These are phyloP conservation scores for Tilletia indica DNA, from an alignment of 1,284 basidiomycete genomes.

Conservation along the genomic window DNA sequence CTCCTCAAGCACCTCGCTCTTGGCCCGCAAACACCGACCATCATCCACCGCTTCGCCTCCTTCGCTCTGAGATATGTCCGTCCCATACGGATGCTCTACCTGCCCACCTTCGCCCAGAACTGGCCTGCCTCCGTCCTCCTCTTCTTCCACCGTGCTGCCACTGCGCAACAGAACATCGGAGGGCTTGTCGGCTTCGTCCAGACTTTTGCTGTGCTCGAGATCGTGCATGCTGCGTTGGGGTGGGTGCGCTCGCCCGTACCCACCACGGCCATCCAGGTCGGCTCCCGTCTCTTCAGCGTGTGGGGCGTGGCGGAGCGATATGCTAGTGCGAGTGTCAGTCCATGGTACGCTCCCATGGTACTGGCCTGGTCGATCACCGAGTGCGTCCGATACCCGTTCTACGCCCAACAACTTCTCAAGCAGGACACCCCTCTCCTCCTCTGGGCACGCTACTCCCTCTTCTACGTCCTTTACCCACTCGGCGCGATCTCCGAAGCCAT, in stretches of 20 bases:
- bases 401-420: constrained; percentile 67
- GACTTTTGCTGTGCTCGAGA: constrained; percentile 45
- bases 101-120: constrained; percentile 31
- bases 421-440: constrained; percentile 38
- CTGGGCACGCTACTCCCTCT: constrained; percentile 74
- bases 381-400: constrained; percentile 87
- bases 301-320: constrained; percentile 64
- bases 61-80: constrained; percentile 28
- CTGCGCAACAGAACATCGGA: constrained; percentile 40
- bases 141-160: constrained; percentile 37
- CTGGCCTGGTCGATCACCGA: constrained; percentile 91
- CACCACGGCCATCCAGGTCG: constrained; percentile 82
- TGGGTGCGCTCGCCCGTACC: constrained; percentile 80
- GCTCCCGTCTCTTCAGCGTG: constrained; percentile 78
- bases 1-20: constrained; percentile 42
- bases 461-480: constrained; percentile 86
- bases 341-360: constrained; percentile 86
- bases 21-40: constrained; percentile 34
- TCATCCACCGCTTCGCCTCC: constrained; percentile 22
- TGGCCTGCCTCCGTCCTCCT: constrained; percentile 31
- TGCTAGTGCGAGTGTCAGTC: constrained; percentile 60
- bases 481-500: constrained; percentile 88
- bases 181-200: constrained; percentile 42
- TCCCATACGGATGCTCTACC: constrained; percentile 34
- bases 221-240: constrained; percentile 72